Base-by-base conservation (phyloP, 768 basidiomycete genomes). In the Dentipellis fragilis region DNA sequence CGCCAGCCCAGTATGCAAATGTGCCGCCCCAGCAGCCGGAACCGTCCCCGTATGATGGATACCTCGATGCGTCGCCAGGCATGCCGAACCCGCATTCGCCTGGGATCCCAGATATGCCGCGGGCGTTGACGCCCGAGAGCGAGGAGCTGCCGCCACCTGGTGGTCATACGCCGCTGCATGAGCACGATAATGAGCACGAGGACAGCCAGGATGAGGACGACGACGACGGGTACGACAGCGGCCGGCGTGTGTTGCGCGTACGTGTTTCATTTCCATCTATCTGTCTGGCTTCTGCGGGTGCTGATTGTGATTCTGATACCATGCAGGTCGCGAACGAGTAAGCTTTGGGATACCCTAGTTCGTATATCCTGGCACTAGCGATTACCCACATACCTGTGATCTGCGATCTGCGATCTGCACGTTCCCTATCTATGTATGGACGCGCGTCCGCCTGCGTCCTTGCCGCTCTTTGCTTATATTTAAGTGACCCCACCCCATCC, bases 161-260 rank as follows among this genome's bases (percentile, higher is more conserved):
- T 51, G 59, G 56, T 0, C 17, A 52, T 11, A 14, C 29, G 37
- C 21, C 39, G 10, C 48, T 29, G 49, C 16, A 48, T 9, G 34
- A 42, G 14, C 22, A 45, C 34, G 11, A 38, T 6, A 21, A n/a
- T 3, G 65, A 54, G n/a, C 62, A 62, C 22, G 62, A 65, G 6
- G 66, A 68, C 4, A 55, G 57, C 38, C 58, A 64, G 16, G 57
- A 65, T 16, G 70, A 71, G 23, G 68, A 70, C 10, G 68, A 69
- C 47, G 70, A 71, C 39, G 69, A 71, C 55, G 64, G 62, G 36
- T 66, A 65, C 29, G 67, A 59, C 14, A 63, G 64, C 4, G 64
- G 64, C 14, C 51, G 61, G 34, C 58, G 69, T 39, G 68, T 71
- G 49, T 53, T 71, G 54, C 66, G 67, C 63, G 68, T 69, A 45